Evolutionary conservation across 805 yeast species (phyloP), one percentile per base, ranked within the genome.

Genomic region (Saccharomycopsis capsularis): DNA sequence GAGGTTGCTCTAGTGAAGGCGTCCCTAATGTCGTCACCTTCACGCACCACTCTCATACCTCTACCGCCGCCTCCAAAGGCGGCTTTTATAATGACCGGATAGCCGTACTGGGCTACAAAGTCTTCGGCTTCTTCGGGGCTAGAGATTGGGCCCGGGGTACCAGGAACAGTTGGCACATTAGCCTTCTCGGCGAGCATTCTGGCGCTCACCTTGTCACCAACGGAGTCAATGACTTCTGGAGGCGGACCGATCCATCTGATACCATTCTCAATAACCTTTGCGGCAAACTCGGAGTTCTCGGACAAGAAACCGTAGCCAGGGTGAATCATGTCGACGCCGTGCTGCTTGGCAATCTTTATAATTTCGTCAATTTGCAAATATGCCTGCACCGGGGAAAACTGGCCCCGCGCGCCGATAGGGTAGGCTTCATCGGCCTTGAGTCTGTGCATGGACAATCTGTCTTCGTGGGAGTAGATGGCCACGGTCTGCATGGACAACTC

Each of bases 41-140:
- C 96, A 62, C 95, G 76, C 40, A 91, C 99, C 45, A 91, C 99
- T 72, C 99, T 82, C 98, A 91, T 93, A 78, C 99, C 99, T 71
- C 98, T 82, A 64, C 99, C 99, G 75, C 99, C 99, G 71, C 99
- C 99, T 66, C 99, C 99, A 63, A 85, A 93, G 35, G 99, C 99
- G 42, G 99, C 99, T 70, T 91, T 91, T 70, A 91, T 89, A 68
- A 91, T 91, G 43, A 93, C 98, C 6, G 99, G 99, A 70, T 67
- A 90, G 29, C 99, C 99, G 67, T 91, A 76, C 68, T 88, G 63
- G 40, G 70, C 77, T 34, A 90, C 97, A 63, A 91, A 91, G 6
- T 65, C 81, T 56, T 69, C 60, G 30, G 98, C 98, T 60, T 91
- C 88, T 50, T 74, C 82, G 22, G 82, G 82, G 24, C 75, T 61